These are phyloP conservation scores for Aschersonia sp. DNA, from an alignment of 2,329 filamentous ascomycete species.

Conservation along the genomic window DNA sequence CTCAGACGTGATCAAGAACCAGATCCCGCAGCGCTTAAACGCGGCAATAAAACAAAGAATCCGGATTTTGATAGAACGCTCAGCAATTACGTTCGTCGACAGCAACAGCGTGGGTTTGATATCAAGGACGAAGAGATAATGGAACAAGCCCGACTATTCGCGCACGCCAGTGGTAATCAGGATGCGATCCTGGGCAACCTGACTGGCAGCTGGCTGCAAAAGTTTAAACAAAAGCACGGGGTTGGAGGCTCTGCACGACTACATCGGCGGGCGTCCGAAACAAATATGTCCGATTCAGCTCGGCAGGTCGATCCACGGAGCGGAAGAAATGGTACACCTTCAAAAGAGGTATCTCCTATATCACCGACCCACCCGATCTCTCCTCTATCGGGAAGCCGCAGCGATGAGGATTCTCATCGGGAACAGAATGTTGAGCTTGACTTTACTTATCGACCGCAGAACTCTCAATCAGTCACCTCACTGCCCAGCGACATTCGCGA, in stretches of 20 bases:
- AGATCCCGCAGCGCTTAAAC: conserved; percentile 47
- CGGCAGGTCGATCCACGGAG: conserved; percentile 25
- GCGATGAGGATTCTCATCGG: conserved; percentile 50
- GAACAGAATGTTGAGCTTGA: conserved; percentile 19
- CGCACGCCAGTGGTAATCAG: conserved; percentile 49
- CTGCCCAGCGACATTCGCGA: conserved; percentile 17
- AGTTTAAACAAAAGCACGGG: conserved; percentile 83
- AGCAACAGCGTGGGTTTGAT: conserved; percentile 58
- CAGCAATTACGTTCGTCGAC: conserved; percentile 72
- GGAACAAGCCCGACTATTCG: conserved; percentile 73
- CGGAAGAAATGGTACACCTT: conserved; percentile 22
- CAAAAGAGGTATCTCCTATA: conserved; percentile 51
- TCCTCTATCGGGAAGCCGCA: conserved; percentile 54
- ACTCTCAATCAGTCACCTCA: conserved; percentile 19
- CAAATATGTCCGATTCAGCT: conserved; percentile 56
- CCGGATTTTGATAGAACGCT: conserved; percentile 88
- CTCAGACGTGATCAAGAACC: conserved; percentile 67
- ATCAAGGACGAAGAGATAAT: conserved; percentile 70
- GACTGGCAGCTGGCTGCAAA: conserved; percentile 73
- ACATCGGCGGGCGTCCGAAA: conserved; percentile 44
- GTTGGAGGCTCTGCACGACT: conserved; percentile 30
- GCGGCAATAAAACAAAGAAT: conserved; percentile 59
- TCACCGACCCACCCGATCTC: conserved; percentile 55
- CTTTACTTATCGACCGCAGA: conserved; percentile 17
- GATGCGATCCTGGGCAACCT: conserved; percentile 59